Percentiles rank a stretch among this genome's conserved stretches.
These are phyloP conservation scores for Aspergillus oerlinghausenensis DNA, from an alignment of 2,329 filamentous ascomycete species.

Conservation along the genomic window DNA sequence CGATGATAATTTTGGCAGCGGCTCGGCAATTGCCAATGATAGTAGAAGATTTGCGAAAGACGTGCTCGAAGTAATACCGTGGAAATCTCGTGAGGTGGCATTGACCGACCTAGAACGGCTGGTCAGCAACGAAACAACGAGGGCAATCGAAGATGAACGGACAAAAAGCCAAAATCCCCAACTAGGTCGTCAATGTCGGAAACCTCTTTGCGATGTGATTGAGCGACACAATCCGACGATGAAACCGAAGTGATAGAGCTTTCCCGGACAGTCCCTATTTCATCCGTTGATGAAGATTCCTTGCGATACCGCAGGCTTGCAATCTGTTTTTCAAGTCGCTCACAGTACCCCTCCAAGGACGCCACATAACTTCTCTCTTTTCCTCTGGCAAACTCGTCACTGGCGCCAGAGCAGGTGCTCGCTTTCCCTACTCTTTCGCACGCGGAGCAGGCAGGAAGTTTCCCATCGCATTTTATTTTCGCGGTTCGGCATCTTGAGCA, in stretches of 20 bases:
- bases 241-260: conserved; percentile 35
- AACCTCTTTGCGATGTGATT: conserved; percentile 60
- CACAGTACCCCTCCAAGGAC: conserved; percentile 84
- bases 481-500: conserved; percentile 81
- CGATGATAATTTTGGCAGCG: conserved; percentile 57
- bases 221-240: conserved; percentile 21
- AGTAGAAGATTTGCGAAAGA: conserved; percentile 86
- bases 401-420: conserved; percentile 85
- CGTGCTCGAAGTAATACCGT: conserved; percentile 81
- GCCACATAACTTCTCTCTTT: conserved; percentile 97
- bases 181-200: conserved; percentile 87
- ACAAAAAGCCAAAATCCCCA: conserved; percentile 90
- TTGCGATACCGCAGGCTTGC: conserved; percentile 39
- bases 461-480: conserved; percentile 98
- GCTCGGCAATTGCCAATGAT: conserved; percentile 72
- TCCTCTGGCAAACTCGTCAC: conserved; percentile 90
- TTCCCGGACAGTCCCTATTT: conserved; percentile 26
- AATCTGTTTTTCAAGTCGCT: conserved; percentile 78
- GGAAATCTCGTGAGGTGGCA: conserved; percentile 89
- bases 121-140: conserved; percentile 10
- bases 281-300: conserved; percentile 22
- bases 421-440: conserved; percentile 88
- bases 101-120: conserved; percentile 68
- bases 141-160: conserved; percentile 29
- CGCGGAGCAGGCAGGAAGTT: conserved; percentile 88